phyloP scores from a whole-genome alignment of 2,329 filamentous ascomycete genomes.

The Lachnum nothofagi region DNA sequence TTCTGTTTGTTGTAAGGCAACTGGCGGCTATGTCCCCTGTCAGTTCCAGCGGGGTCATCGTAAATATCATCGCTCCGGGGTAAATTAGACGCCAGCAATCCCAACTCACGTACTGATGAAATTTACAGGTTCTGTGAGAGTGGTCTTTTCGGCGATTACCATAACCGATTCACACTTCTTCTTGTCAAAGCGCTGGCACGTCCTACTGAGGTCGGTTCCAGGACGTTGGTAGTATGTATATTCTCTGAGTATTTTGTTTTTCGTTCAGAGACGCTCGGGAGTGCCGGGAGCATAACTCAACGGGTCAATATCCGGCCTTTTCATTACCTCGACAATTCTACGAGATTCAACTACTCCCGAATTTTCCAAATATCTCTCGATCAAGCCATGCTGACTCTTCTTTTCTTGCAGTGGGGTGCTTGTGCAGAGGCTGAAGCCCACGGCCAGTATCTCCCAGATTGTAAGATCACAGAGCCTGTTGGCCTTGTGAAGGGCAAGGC shows the following conservation, averaged over 20 bases:
- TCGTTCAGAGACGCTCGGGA: too few relatives aligned
- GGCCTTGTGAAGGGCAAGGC: slow-evolving; percentile 33
- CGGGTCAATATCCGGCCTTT: too few relatives aligned
- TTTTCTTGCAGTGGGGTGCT: too few relatives aligned
- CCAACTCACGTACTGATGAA: not conserved
- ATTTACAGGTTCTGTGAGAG: slow-evolving; percentile 5
- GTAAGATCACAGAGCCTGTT: slow-evolving; percentile 17
- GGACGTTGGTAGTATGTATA: slow-evolving; percentile 38
- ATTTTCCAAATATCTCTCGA: too few relatives aligned
- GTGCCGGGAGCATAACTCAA: too few relatives aligned
- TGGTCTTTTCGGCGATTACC: slow-evolving; percentile 1
- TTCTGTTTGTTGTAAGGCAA: slow-evolving; percentile 7
- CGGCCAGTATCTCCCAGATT: slow-evolving; percentile 43
- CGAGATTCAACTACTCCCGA: too few relatives aligned
- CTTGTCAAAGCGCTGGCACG: slow-evolving; percentile 37
- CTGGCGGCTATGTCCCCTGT: slow-evolving; percentile 6
- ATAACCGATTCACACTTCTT: not conserved
- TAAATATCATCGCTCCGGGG: slow-evolving; percentile 11
- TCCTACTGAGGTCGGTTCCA: slow-evolving; percentile 42
- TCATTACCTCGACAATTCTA: too few relatives aligned
- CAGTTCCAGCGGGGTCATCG: slow-evolving; percentile 2
- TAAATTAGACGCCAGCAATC: not conserved
- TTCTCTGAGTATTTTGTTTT: too few relatives aligned
- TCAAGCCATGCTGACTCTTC: too few relatives aligned
- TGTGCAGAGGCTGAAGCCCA: slow-evolving; percentile 39